phyloP scores from a whole-genome alignment of 2,329 filamentous ascomycete genomes.

The Septoria linicola region DNA sequence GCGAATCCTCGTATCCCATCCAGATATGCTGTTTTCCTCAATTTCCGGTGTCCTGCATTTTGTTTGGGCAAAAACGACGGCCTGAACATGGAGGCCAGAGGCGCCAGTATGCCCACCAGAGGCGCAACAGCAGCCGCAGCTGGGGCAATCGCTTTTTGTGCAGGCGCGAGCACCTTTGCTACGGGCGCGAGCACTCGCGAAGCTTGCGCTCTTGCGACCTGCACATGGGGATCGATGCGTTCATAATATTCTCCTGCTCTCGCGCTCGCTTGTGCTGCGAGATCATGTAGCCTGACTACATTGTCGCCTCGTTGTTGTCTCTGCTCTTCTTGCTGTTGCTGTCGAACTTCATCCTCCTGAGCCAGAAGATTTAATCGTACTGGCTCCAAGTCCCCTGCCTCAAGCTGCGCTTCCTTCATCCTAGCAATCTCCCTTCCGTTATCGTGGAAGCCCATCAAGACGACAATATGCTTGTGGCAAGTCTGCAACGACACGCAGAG shows the following conservation, averaged over 20 bases:
- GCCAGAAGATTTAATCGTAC: conserved; percentile 23
- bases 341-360: conserved; percentile 24
- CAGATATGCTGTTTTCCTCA: conserved; percentile 58
- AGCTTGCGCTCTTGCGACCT: conserved; percentile 7
- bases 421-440: conserved; percentile 17
- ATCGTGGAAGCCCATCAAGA: conserved; percentile 20
- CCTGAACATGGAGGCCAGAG: conserved; percentile 20
- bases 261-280: conserved; percentile 10
- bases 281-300: conserved; percentile 11
- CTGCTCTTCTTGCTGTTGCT: conserved; percentile 18
- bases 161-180: conserved; percentile 15
- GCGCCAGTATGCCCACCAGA: conserved; percentile 20
- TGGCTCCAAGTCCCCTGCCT: conserved; percentile 26
- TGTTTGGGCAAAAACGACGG: conserved; percentile 23
- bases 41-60: conserved; percentile 19
- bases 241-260: conserved; percentile 11
- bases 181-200: conserved; percentile 10
- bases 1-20: conserved; percentile 68
- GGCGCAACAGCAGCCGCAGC: conserved; percentile 17
- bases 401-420: conserved; percentile 25
- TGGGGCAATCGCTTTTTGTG: conserved; percentile 16
- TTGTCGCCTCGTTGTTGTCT: conserved; percentile 3
- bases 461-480: background rate
- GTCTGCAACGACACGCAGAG: background rate
- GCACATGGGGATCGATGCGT: conserved; percentile 12